A percentile compares a stretch with the other conserved stretches of the same genome.
Evolutionary conservation across 805 yeast species (phyloP).

Genomic region (Yamadazyma insecticola): DNA sequence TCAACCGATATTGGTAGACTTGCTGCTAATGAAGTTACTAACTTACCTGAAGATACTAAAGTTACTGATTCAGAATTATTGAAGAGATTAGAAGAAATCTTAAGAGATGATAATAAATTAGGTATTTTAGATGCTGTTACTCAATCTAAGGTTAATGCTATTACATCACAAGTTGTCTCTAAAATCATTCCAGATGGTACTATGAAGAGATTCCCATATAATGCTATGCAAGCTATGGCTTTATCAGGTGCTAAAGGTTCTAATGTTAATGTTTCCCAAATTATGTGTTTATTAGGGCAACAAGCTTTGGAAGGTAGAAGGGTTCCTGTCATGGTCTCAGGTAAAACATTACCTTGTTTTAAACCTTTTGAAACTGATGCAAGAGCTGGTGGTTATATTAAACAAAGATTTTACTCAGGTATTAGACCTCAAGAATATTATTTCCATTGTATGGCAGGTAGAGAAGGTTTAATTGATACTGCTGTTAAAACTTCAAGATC

Average conservation of each 20-base stretch:
- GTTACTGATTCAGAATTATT: conserved; percentile 67
- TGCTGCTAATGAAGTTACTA: conserved; percentile 94
- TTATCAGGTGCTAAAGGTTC: conserved; percentile 99
- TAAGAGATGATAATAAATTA: conserved; percentile 87
- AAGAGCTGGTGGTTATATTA: conserved; percentile 96
- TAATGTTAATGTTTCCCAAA: conserved; percentile 96
- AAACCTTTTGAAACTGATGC: conserved; percentile 96
- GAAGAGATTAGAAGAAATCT: conserved; percentile 87
- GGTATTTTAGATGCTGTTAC: conserved; percentile 95
- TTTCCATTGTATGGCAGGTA: conserved; percentile 99
- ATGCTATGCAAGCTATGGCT: conserved; percentile 99
- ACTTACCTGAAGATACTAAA: conserved; percentile 48
- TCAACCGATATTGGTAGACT: conserved; percentile 80
- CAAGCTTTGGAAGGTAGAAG: conserved; percentile 99
- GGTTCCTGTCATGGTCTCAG: conserved; percentile 98
- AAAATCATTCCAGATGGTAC: conserved; percentile 96
- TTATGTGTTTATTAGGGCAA: conserved; percentile 98
- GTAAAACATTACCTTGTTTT: conserved; percentile 95
- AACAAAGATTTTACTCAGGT: conserved; percentile 96
- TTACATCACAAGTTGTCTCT: conserved; percentile 91
- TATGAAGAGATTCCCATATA: conserved; percentile 90
- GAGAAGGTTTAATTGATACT: conserved; percentile 99
- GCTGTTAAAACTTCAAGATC: conserved; percentile 98
- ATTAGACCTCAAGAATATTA: conserved; percentile 97
- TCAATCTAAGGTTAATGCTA: conserved; percentile 84